Percentiles rank a stretch among this genome's conserved stretches.
phyloP scores from a whole-genome alignment of 768 basidiomycete genomes.

The Mycena epipterygia region DNA sequence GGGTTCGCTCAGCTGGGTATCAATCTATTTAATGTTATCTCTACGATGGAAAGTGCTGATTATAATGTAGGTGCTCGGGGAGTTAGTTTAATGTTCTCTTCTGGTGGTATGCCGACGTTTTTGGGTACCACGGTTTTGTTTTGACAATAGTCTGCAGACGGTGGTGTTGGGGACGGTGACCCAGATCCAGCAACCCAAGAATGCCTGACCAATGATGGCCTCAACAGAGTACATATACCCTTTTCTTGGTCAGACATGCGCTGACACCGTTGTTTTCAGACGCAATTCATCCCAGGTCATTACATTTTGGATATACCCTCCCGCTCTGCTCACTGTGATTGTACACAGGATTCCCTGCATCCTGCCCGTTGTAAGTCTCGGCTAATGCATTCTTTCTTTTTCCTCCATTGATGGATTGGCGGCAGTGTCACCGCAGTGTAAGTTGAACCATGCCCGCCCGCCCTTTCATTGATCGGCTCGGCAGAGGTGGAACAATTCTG shows the following conservation, averaged over 20 bases:
- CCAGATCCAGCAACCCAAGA: slow-evolving; percentile 53
- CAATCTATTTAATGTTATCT: not conserved
- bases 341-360: slow-evolving; percentile 31
- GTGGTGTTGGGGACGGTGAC: slow-evolving; percentile 66
- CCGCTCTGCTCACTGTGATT: not conserved
- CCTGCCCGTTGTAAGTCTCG: slow-evolving; percentile 33
- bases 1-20: slow-evolving; percentile 62
- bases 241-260: not conserved
- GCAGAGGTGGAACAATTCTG: slow-evolving; percentile 34
- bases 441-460: too few species aligned
- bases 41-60: not conserved
- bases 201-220: slow-evolving; percentile 64
- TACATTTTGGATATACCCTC: not conserved
- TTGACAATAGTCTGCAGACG: slow-evolving; percentile 51
- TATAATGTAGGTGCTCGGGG: slow-evolving; percentile 60
- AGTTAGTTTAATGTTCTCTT: slow-evolving; percentile 61
- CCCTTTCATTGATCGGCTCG: too few species aligned
- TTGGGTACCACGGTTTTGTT: slow-evolving; percentile 24
- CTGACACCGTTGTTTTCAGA: slow-evolving; percentile 11
- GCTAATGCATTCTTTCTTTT: not conserved
- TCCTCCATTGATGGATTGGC: not conserved
- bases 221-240: slow-evolving; percentile 45
- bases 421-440: slow-evolving; percentile 36
- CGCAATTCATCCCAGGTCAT: slow-evolving; percentile 33
- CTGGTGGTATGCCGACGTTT: slow-evolving; percentile 64